Evolutionary conservation across 1,284 basidiomycete species (phyloP).

Genomic region (Rhodotorula sp.): DNA sequence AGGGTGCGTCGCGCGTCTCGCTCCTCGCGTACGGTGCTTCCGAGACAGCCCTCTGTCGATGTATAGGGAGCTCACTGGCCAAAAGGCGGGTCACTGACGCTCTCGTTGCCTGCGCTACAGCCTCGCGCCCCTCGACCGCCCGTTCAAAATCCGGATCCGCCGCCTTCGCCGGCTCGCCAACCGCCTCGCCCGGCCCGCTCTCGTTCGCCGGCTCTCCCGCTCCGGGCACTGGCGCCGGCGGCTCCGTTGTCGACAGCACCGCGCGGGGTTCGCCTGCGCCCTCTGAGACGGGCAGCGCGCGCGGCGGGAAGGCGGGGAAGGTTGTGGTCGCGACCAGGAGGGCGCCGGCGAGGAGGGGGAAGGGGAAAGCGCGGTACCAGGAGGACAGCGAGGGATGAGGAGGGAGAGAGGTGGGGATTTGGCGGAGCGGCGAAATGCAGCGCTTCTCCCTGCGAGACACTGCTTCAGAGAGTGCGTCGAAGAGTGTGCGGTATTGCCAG

Average conservation of each 20-base stretch:
- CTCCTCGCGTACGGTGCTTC: too few species aligned
- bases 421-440: neutral
- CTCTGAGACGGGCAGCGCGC: neutral
- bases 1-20: neutral
- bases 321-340: neutral
- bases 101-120: neutral
- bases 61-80: too few species aligned
- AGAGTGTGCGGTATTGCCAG: too few species aligned
- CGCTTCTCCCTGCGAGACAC: neutral
- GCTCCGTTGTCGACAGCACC: neutral
- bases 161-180: neutral
- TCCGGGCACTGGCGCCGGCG: neutral
- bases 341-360: neutral
- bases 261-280: neutral
- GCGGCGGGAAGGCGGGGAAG: neutral
- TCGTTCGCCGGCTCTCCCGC: constrained; percentile 1
- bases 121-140: neutral
- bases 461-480: neutral
- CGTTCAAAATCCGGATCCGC: neutral
- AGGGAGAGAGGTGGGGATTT: neutral
- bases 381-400: constrained; percentile 3
- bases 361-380: neutral
- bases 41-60: too few species aligned
- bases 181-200: neutral
- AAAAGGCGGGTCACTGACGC: neutral